A percentile compares a stretch with the other conserved stretches of the same genome.
These are phyloP conservation scores for Colletotrichum tabaci DNA, from an alignment of 2,329 filamentous ascomycete species.

Conservation along the genomic window DNA sequence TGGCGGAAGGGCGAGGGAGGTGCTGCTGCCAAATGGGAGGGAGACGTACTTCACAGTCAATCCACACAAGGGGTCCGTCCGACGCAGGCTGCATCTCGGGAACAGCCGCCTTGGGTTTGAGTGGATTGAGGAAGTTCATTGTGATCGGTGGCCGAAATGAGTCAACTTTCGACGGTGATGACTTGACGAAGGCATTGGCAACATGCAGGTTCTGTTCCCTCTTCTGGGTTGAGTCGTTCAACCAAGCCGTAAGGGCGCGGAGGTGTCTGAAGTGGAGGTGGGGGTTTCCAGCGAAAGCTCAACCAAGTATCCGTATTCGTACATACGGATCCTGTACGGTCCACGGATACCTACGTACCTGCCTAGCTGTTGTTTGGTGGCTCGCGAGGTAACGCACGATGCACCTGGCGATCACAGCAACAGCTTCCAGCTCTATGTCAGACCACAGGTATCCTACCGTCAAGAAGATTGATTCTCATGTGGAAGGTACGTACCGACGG, in stretches of 20 bases:
- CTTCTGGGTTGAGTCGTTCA: not conserved
- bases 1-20: too few species aligned
- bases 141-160: not conserved
- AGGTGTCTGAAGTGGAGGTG: slow-evolving; percentile 1
- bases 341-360: too few species aligned
- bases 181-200: slow-evolving; percentile 20
- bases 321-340: too few species aligned
- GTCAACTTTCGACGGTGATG: not conserved
- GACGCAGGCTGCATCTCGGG: slow-evolving; percentile 31
- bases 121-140: slow-evolving; percentile 39
- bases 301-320: too few species aligned
- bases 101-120: slow-evolving; percentile 18
- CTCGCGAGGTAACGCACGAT: not conserved
- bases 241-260: not conserved
- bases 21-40: not conserved
- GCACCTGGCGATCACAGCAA: not conserved
- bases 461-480: not conserved
- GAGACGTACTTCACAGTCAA: slow-evolving; percentile 74
- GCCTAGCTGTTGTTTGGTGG: too few species aligned
- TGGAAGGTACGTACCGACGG: too few species aligned
- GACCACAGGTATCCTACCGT: not conserved
- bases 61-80: slow-evolving; percentile 83
- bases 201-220: slow-evolving; percentile 8
- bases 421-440: not conserved
- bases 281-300: not conserved